These are phyloP conservation scores for Xanthoparmelia taractica DNA, from an alignment of 495 filamentous ascomycete species.

Conservation along the genomic window DNA sequence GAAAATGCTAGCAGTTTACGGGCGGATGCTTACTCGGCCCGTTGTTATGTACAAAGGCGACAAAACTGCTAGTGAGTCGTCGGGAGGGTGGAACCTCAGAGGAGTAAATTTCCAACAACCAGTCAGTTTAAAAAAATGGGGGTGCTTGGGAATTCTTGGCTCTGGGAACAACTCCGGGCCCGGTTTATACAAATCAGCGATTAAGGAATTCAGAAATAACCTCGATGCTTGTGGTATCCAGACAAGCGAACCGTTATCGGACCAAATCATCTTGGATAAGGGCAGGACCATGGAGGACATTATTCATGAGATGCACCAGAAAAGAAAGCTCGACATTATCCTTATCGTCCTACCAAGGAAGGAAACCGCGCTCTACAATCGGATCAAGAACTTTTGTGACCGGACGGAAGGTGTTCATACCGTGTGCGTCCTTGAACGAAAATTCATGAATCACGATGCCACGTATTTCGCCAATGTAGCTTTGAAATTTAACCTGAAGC, in stretches of 20 bases:
- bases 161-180: background rate
- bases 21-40: background rate
- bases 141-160: background rate
- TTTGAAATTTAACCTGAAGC: slow-evolving; percentile 80
- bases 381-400: background rate
- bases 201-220: background rate
- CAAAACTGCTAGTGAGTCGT: background rate
- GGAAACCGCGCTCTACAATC: background rate
- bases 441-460: slow-evolving; percentile 53
- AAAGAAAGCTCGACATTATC: background rate
- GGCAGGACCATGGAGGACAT: background rate
- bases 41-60: background rate
- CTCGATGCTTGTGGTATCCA: background rate
- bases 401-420: slow-evolving; percentile 45
- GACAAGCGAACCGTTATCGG: background rate
- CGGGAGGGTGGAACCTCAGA: background rate
- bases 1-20: background rate
- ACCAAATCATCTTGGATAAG: background rate
- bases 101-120: background rate
- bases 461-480: slow-evolving; percentile 70
- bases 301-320: background rate
- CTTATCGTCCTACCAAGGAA: background rate
- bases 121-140: background rate
- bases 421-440: slow-evolving; percentile 63
- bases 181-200: background rate